Evolutionary conservation across 2,329 filamentous ascomycete genomes (phyloP).

Genomic region (Cladosporium velox): DNA sequence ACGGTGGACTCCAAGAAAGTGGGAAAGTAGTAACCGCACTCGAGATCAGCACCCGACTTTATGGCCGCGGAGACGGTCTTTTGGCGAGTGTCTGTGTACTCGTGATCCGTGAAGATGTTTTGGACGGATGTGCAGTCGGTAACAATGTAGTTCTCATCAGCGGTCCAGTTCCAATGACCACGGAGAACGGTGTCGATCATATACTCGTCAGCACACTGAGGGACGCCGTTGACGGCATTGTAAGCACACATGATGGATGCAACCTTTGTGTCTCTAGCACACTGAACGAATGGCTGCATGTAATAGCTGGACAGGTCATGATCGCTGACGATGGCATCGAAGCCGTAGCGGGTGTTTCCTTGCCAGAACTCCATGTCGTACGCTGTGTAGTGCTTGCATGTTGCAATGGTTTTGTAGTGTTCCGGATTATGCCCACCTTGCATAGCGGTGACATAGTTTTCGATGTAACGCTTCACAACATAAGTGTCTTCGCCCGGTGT

Average conservation of each 20-base stretch:
- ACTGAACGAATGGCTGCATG: slow-evolving; percentile 20
- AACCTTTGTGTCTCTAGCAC: slow-evolving; percentile 15
- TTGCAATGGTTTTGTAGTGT: slow-evolving; percentile 18
- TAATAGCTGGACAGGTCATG: slow-evolving; percentile 15
- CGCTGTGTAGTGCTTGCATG: slow-evolving; percentile 17
- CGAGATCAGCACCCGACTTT: slow-evolving; percentile 53
- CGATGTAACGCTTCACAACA: slow-evolving; percentile 12
- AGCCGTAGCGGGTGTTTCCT: slow-evolving; percentile 11
- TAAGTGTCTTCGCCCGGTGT: slow-evolving; percentile 16
- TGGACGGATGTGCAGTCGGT: slow-evolving; percentile 64
- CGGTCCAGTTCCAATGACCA: slow-evolving; percentile 62
- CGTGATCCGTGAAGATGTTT: slow-evolving; percentile 54
- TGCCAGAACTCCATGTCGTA: slow-evolving; percentile 15
- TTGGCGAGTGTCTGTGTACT: slow-evolving; percentile 41
- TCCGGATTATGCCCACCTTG: not conserved
- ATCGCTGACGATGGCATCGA: slow-evolving; percentile 12
- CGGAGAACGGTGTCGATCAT: slow-evolving; percentile 62
- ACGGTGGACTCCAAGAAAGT: slow-evolving; percentile 45
- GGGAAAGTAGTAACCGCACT: slow-evolving; percentile 43
- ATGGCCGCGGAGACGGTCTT: slow-evolving; percentile 50
- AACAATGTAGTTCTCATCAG: slow-evolving; percentile 57
- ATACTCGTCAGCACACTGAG: slow-evolving; percentile 61
- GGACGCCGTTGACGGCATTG: slow-evolving; percentile 54
- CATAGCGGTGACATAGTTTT: slow-evolving; percentile 17
- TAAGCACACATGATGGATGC: slow-evolving; percentile 17